Evolutionary conservation across 2,329 filamentous ascomycete genomes (phyloP), one percentile per base, ranked within the genome.

Genomic region (Botrytis porri): DNA sequence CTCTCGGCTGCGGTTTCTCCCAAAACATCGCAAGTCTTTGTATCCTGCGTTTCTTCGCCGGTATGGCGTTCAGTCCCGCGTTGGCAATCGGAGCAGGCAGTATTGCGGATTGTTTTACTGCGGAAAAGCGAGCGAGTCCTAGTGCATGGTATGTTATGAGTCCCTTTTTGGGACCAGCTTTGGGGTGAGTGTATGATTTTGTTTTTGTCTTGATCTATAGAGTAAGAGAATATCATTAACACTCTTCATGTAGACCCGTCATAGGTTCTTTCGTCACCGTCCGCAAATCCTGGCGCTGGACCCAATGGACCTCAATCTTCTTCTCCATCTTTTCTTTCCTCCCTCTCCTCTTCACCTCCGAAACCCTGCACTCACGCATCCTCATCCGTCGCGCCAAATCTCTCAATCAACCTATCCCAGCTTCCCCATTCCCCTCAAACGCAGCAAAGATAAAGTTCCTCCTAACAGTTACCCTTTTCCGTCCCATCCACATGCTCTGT

Each of bases 1-100:
- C 86, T 29, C 84, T 93, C 73, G 90, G 88, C 0, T 90, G 89
- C 72, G 91, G 89, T 1, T 83, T 92, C 18, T 85, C 89, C 0
- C 86, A 87, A 1, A 85, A 83, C 61, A 81, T 85, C 7, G 81
- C 80, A 0, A 83, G 82, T 9, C 79, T 86, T 16, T 81, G 85
- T 43, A 81, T 81, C 4, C 85, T 86, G 67, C 82, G 86, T 0
- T 85, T 87, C 73, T 77, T 88, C 2, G 82, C 84, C 0, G 86
- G 85, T 0, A 80, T 85, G 32, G 25, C 54, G 86, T 9, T 83
- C 87, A 64, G 83, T 83, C 2, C 63, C 41, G 41, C 7, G 1
- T 35, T 54, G 4, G 84, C 86, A 1, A 83, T 88, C 59, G 84
- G 84, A 0, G 81, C 84, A 0, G 87, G 86, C 0, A 83, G 85